phyloP scores from a whole-genome alignment of 371 early-diverging fungal genomes.

The Rhizopus sp. region DNA sequence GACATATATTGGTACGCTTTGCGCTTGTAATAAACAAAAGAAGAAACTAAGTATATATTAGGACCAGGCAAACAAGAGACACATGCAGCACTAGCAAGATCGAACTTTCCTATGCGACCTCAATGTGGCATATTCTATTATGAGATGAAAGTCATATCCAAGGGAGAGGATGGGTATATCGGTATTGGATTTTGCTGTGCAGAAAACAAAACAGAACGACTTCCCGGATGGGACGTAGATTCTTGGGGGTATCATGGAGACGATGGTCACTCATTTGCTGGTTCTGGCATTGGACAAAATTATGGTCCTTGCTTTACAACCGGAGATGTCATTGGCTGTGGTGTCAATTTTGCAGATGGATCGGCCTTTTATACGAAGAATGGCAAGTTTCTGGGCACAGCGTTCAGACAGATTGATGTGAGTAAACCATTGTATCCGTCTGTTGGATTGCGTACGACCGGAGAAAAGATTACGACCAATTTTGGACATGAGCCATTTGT shows the following conservation, averaged over 20 bases:
- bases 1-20: conserved; percentile 54
- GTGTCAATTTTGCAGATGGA: conserved; percentile 79
- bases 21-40: not conserved
- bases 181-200: conserved; percentile 83
- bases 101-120: conserved; percentile 82
- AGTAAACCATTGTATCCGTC: conserved; percentile 69
- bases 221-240: conserved; percentile 82
- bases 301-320: conserved; percentile 94
- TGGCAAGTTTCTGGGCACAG: conserved; percentile 77
- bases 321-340: conserved; percentile 92
- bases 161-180: conserved; percentile 92
- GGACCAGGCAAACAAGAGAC: conserved; percentile 80
- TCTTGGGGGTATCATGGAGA: conserved; percentile 95
- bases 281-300: conserved; percentile 75
- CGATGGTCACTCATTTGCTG: conserved; percentile 86
- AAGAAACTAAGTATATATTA: conserved; percentile 19
- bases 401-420: conserved; percentile 43
- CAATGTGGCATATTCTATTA: conserved; percentile 91
- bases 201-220: conserved; percentile 55
- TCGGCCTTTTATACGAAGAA: conserved; percentile 92
- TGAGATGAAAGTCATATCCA: conserved; percentile 82
- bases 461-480: conserved; percentile 85
- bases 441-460: conserved; percentile 88
- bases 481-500: conserved; percentile 87
- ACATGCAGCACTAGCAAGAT: conserved; percentile 83